phyloP scores from a whole-genome alignment of 495 filamentous ascomycete species.

The Thozetella sp. region DNA sequence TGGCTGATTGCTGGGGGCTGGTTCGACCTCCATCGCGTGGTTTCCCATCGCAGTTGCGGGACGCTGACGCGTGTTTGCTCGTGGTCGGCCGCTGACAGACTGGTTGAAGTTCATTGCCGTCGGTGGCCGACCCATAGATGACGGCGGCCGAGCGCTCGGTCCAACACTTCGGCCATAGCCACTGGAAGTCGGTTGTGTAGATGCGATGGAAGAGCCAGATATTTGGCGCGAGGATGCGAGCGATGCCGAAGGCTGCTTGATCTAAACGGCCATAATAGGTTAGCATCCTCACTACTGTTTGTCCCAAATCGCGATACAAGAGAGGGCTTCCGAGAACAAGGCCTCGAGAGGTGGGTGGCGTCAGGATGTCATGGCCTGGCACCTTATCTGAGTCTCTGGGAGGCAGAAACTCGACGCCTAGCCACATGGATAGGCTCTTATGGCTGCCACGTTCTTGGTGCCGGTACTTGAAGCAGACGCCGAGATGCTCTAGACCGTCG shows the following conservation, averaged over 20 bases:
- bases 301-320: no score
- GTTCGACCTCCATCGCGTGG: slow-evolving; percentile 41
- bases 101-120: slow-evolving; percentile 43
- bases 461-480: neutral
- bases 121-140: slow-evolving; percentile 44
- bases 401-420: neutral
- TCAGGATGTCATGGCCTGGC: no score
- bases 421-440: neutral
- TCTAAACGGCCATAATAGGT: slow-evolving; percentile 8
- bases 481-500: neutral
- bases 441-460: neutral
- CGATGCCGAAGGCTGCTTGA: slow-evolving; percentile 6
- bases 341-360: no score
- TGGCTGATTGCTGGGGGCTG: slow-evolving; percentile 42
- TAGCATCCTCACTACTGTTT: neutral
- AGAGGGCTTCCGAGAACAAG: no score
- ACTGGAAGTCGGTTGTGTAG: slow-evolving; percentile 47
- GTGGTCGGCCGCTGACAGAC: slow-evolving; percentile 41
- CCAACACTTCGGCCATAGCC: slow-evolving; percentile 61
- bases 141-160: slow-evolving; percentile 48
- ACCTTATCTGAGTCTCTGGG: no score
- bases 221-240: slow-evolving; percentile 9
- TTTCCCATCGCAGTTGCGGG: slow-evolving; percentile 65
- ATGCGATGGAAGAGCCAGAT: slow-evolving; percentile 29
- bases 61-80: slow-evolving; percentile 36